phyloP scores from a whole-genome alignment of 2,329 filamentous ascomycete genomes.

The Phialophora macrospora region DNA sequence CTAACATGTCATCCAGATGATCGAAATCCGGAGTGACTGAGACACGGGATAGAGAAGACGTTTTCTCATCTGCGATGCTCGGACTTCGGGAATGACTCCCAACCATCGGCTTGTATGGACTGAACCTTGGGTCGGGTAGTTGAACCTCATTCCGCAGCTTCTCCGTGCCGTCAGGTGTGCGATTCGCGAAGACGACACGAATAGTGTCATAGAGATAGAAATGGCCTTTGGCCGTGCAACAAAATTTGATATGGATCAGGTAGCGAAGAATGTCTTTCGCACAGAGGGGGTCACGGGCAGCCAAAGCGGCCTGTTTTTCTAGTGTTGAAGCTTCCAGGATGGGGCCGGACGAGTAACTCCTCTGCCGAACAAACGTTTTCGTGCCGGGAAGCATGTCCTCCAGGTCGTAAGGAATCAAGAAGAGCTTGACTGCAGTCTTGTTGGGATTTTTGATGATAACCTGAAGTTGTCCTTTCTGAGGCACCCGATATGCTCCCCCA shows the following conservation, averaged over 20 bases:
- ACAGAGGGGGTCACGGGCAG: slow-evolving; percentile 54
- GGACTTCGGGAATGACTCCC: slow-evolving; percentile 60
- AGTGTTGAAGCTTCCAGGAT: slow-evolving; percentile 73
- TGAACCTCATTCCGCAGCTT: slow-evolving; percentile 88
- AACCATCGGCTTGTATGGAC: slow-evolving; percentile 73
- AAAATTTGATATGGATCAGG: slow-evolving; percentile 90
- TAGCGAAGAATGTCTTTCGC: slow-evolving; percentile 79
- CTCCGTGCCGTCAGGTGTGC: slow-evolving; percentile 94
- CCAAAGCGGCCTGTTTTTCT: slow-evolving; percentile 57
- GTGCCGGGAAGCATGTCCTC: slow-evolving; percentile 90
- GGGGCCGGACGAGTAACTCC: slow-evolving; percentile 86
- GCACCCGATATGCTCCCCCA: slow-evolving; percentile 90
- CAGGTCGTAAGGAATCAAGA: slow-evolving; percentile 90
- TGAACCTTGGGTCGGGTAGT: slow-evolving; percentile 83
- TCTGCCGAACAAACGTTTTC: slow-evolving; percentile 94
- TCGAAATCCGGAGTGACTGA: slow-evolving; percentile 22
- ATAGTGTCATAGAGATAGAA: slow-evolving; percentile 92
- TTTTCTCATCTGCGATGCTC: slow-evolving; percentile 63
- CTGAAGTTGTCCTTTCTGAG: slow-evolving; percentile 89
- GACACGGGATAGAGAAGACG: slow-evolving; percentile 51
- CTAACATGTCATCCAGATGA: slow-evolving; percentile 24
- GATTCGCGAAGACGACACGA: slow-evolving; percentile 93
- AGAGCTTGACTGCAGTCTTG: slow-evolving; percentile 96
- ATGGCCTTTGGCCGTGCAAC: slow-evolving; percentile 78
- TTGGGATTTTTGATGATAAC: slow-evolving; percentile 98